Percentiles rank a stretch among this genome's conserved stretches.
Conservation (phyloP, 305 asterid genomes). For the Fraxinus velutina region DNA sequence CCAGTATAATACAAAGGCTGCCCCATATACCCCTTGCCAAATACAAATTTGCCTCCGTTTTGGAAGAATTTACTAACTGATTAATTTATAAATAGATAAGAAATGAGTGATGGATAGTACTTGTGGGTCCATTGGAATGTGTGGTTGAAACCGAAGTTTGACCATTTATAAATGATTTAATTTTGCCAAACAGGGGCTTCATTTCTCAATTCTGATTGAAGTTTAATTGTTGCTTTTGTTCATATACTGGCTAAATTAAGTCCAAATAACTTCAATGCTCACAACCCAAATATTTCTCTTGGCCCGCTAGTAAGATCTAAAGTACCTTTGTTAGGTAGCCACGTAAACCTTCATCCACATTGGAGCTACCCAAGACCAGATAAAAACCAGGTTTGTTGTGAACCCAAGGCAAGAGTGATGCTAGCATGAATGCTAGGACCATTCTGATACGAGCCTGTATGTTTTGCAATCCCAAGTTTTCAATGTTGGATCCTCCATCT, state of each 20-base stretch:
- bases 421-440: constrained; percentile 94
- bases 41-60: not conserved
- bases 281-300: constrained; percentile 1
- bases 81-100: not conserved
- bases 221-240: not conserved
- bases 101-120: not conserved
- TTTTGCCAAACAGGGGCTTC: not conserved
- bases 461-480: constrained; percentile 86
- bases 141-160: not conserved
- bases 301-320: constrained; percentile 12
- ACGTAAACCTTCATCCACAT: constrained; percentile 94
- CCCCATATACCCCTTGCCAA: not conserved
- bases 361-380: constrained; percentile 96
- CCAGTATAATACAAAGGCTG: not conserved
- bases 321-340: constrained; percentile 93
- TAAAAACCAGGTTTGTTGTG: constrained; percentile 91
- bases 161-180: not conserved
- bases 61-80: not conserved
- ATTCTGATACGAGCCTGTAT: constrained; percentile 97
- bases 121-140: not conserved
- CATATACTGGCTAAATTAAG: not conserved
- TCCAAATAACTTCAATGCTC: not conserved
- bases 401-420: constrained; percentile 96
- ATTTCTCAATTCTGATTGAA: not conserved
- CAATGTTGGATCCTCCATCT: constrained; percentile 93